Evolutionary conservation across 2,329 filamentous ascomycete species (phyloP).

Genomic region (Aphanocladium album): DNA sequence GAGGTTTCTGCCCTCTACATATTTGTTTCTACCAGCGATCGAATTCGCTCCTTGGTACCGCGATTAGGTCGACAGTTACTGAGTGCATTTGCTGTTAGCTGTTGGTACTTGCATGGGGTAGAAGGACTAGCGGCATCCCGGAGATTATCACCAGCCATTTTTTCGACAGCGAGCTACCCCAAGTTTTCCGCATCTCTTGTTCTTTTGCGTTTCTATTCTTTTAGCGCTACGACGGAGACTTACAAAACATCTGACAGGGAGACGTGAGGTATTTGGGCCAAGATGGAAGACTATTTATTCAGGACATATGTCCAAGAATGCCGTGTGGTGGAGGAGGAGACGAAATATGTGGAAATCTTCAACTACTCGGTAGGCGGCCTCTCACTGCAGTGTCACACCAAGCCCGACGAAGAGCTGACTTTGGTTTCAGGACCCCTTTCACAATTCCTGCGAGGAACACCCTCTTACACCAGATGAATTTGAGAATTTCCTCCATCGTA

Average conservation of each 20-base stretch:
- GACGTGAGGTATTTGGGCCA: background rate
- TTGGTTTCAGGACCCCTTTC: constrained; percentile 36
- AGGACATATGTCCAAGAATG: constrained; percentile 42
- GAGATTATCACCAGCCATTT: background rate
- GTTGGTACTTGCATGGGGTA: background rate
- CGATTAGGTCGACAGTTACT: background rate
- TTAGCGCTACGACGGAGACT: too few species aligned
- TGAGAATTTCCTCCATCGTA: constrained; percentile 49
- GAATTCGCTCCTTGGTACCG: background rate
- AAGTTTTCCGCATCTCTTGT: background rate
- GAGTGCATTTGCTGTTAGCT: too few species aligned
- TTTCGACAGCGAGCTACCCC: background rate
- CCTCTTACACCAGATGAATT: constrained; percentile 50
- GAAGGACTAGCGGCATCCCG: background rate
- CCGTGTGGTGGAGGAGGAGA: constrained; percentile 45
- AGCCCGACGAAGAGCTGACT: background rate
- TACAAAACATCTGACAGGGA: background rate
- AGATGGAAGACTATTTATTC: constrained; percentile 57
- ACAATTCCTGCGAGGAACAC: constrained; percentile 48
- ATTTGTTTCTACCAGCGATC: background rate
- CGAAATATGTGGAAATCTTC: constrained; percentile 53
- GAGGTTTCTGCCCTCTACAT: background rate
- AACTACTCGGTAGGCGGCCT: constrained; percentile 49
- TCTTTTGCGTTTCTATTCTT: too few species aligned
- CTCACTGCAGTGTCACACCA: background rate